phyloP scores from a whole-genome alignment of 2,329 filamentous ascomycete species.

The Sporothrix inflata region DNA sequence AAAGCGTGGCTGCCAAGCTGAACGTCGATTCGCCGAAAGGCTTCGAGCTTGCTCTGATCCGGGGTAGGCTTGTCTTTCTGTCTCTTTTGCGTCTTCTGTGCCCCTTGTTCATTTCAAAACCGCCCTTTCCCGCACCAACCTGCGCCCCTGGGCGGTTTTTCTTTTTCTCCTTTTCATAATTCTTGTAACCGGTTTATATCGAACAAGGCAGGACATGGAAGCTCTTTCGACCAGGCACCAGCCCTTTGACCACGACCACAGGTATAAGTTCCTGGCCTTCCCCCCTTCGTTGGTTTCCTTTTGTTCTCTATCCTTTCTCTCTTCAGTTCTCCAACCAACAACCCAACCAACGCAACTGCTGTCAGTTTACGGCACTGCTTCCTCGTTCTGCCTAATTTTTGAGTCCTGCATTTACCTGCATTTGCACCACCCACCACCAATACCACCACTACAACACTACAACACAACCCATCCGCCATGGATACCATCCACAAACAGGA shows the following conservation, averaged over 20 bases:
- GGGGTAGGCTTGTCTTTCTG: background rate
- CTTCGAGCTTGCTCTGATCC: background rate
- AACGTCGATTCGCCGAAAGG: background rate
- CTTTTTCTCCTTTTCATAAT: background rate
- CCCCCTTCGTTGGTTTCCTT: background rate
- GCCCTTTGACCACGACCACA: background rate
- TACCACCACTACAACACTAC: background rate
- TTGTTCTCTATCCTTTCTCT: background rate
- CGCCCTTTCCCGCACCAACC: background rate
- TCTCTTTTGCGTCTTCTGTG: background rate
- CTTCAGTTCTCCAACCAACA: slow-evolving; percentile 5
- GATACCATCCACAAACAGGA: slow-evolving; percentile 49
- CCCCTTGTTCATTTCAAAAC: slow-evolving; percentile 1
- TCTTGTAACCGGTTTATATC: slow-evolving; percentile 3
- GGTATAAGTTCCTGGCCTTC: slow-evolving; percentile 11
- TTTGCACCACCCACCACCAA: slow-evolving; percentile 2
- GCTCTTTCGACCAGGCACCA: background rate
- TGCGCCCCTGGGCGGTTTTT: background rate
- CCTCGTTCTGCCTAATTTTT: background rate
- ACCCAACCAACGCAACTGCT: background rate
- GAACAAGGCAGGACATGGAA: background rate
- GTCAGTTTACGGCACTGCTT: background rate
- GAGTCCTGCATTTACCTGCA: background rate
- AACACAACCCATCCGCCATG: slow-evolving; percentile 37
- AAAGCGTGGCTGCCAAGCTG: slow-evolving; percentile 11